These are phyloP conservation scores for Coriolopsis trogii DNA, from an alignment of 1,284 basidiomycete species.

Conservation along the genomic window DNA sequence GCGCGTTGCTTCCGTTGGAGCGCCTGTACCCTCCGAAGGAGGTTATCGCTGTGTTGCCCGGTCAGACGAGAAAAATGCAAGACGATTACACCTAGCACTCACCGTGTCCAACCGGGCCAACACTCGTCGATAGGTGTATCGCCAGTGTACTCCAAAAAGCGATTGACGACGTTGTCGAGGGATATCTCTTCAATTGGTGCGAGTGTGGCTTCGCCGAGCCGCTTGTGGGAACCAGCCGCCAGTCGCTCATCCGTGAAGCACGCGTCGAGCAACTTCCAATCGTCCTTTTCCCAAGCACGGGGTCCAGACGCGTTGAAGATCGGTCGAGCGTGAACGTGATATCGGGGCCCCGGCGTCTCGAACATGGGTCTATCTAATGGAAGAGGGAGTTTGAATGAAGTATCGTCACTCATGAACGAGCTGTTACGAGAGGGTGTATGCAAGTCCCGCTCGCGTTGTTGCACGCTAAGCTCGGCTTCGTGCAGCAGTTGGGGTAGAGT, in stretches of 20 bases:
- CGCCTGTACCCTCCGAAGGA: constrained; percentile 56
- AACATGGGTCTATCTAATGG: constrained; percentile 11
- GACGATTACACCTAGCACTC: constrained; percentile 5
- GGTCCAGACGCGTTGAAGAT: constrained; percentile 17
- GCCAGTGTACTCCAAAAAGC: constrained; percentile 21
- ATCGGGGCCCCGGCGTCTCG: constrained; percentile 22
- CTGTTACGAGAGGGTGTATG: constrained; percentile 15
- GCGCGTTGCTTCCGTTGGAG: constrained; percentile 64
- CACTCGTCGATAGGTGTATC: constrained; percentile 16
- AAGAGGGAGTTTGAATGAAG: constrained; percentile 13
- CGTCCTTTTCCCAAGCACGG: constrained; percentile 65
- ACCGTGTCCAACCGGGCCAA: constrained; percentile 52
- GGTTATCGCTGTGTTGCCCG: constrained; percentile 46
- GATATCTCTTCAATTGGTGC: constrained; percentile 21
- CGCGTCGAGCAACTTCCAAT: constrained; percentile 74
- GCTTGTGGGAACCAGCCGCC: constrained; percentile 39
- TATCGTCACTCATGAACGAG: constrained; percentile 6
- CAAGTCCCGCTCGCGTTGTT: constrained; percentile 24
- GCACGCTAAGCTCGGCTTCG: constrained; percentile 60
- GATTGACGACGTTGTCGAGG: constrained; percentile 17
- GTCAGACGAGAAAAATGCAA: not conserved
- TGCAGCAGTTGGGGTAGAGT: constrained; percentile 58
- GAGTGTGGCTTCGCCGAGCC: constrained; percentile 17
- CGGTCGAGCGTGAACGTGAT: constrained; percentile 10
- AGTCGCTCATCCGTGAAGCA: constrained; percentile 76